phyloP scores from a whole-genome alignment of 129 eudicot genomes.

The Lonicera japonica region DNA sequence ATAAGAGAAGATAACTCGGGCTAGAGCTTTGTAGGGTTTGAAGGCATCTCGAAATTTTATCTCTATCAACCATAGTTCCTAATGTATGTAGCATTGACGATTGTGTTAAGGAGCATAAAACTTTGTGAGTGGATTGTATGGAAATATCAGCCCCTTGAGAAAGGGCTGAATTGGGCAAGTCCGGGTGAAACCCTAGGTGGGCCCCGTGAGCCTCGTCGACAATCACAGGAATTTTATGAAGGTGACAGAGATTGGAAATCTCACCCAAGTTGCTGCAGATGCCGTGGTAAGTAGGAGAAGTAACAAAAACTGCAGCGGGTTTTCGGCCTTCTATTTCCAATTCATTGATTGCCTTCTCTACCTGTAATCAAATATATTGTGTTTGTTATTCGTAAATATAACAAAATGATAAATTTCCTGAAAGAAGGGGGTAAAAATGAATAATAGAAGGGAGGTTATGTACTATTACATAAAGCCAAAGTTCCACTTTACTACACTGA shows the following conservation, averaged over 20 bases:
- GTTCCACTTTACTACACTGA: too few relatives aligned
- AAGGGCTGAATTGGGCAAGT: conserved; percentile 70
- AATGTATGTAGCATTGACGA: conserved; percentile 84
- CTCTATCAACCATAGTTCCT: conserved; percentile 55
- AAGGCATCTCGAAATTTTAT: conserved; percentile 64
- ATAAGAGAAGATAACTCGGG: conserved; percentile 73
- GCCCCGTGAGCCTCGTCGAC: conserved; percentile 98
- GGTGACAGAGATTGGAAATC: conserved; percentile 58
- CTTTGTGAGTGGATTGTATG: conserved; percentile 90
- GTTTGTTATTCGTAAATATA: too few relatives aligned
- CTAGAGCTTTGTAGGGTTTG: conserved; percentile 87
- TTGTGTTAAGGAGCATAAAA: conserved; percentile 76
- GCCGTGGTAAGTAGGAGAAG: conserved; percentile 85
- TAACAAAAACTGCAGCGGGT: conserved; percentile 68
- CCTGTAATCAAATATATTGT: conserved; percentile 45
- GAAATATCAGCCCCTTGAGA: conserved; percentile 76
- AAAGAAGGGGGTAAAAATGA: too few relatives aligned
- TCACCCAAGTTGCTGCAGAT: conserved; percentile 59
- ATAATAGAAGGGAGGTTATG: too few relatives aligned
- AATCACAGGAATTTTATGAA: conserved; percentile 49
- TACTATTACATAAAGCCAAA: too few relatives aligned
- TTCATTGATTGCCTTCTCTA: conserved; percentile 58
- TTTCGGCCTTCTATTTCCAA: conserved; percentile 54
- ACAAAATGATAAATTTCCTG: too few relatives aligned
- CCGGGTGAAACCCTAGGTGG: conserved; percentile 73